Evolutionary conservation across 2,329 filamentous ascomycete genomes (phyloP), one percentile per base, ranked within the genome.

Genomic region (Apiospora rasikravindrae): DNA sequence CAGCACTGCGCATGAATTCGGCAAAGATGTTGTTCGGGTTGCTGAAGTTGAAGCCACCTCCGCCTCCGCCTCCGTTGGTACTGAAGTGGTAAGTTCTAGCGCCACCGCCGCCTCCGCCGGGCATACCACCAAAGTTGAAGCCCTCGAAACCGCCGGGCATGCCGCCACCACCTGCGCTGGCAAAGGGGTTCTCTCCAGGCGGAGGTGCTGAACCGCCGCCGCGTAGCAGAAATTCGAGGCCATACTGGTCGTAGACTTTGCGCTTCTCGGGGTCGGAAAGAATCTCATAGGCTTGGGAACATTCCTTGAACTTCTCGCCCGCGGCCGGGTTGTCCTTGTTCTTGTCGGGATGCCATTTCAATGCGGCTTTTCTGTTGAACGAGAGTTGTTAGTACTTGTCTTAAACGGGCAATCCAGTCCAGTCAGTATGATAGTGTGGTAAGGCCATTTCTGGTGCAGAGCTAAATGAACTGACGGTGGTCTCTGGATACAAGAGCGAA

Each of bases 301-400:
- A 93, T 82, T 98, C 96, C 85, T 99, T 99, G 88, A 99, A 99
- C 84, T 96, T 98, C 82, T 98, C 96, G 73, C 90, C 87, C 11
- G 96, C 94, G 70, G 90, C 85, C 42, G 95, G 91, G 78, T 96
- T 95, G 84, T 97, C 92, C 83, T 95, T 95, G 88, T 98, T 99
- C 88, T 98, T 99, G 87, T 99, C 96, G 8, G 96, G 96, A 81
- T 99, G 96, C 84, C 91, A 95, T 85, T 95, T 97, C 81, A 98
- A 84, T 71, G 96, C 96, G 71, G 92, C 89, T 88, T 98, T 98
- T 75, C 93, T 94, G 81, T 74, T 47, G 10, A 67, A 7, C 11
- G 2, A 29, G 47, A 5, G 10, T n/a, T 13, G 22, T 64, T n/a
- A 64, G 57, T 64, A 40, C 33, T 11, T 61, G 29, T 1, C n/a